phyloP scores from a whole-genome alignment of 2,329 filamentous ascomycete species.

The Pseudocercospora fuligena region DNA sequence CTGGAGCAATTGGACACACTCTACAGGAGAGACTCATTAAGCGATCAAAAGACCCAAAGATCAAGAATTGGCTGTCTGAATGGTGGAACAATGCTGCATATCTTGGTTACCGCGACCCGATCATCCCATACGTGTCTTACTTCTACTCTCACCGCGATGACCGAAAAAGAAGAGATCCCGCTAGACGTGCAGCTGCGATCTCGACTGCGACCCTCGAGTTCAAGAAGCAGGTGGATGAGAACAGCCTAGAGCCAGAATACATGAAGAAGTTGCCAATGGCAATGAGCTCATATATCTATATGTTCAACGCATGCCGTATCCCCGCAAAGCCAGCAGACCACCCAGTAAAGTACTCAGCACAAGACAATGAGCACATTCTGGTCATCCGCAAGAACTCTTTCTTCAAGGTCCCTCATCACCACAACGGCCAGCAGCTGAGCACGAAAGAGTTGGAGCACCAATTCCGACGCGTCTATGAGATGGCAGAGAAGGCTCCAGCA shows the following conservation, averaged over 20 bases:
- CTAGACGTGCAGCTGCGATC: conserved; percentile 90
- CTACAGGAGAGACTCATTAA: conserved; percentile 88
- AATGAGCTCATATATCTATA: conserved; percentile 98
- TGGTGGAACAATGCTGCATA: conserved; percentile 99
- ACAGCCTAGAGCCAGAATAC: conserved; percentile 91
- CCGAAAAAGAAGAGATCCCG: conserved; percentile 80
- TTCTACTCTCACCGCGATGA: conserved; percentile 99
- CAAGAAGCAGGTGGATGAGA: conserved; percentile 85
- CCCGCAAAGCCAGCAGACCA: conserved; percentile 81
- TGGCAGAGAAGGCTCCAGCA: conserved; percentile 72
- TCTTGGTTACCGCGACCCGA: conserved; percentile 88
- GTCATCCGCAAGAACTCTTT: conserved; percentile 96
- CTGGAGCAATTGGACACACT: conserved; percentile 79
- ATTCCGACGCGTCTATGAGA: conserved; percentile 82
- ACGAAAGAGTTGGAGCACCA: conserved; percentile 87
- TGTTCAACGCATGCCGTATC: conserved; percentile 94
- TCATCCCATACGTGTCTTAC: conserved; percentile 98
- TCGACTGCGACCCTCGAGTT: conserved; percentile 86
- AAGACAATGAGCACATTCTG: conserved; percentile 83
- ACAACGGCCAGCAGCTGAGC: conserved; percentile 83
- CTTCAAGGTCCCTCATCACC: conserved; percentile 86
- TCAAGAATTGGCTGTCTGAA: conserved; percentile 93
- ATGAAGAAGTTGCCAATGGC: conserved; percentile 97
- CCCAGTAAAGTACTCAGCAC: conserved; percentile 76
- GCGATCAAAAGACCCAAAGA: conserved; percentile 75